Conservation (phyloP, 2,329 filamentous ascomycete genomes). For the Emergomyces orientalis region DNA sequence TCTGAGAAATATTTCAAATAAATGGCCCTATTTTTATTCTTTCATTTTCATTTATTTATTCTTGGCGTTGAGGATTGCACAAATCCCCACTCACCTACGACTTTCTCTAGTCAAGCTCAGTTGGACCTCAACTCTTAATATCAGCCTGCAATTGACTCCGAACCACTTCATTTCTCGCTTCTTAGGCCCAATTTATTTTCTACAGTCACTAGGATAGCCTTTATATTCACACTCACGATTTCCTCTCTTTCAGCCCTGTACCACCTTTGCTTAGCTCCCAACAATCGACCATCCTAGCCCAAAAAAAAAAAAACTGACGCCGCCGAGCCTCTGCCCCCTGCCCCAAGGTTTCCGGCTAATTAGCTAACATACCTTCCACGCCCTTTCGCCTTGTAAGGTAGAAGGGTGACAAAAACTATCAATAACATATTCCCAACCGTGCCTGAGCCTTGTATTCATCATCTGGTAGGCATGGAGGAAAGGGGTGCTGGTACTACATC, state of each 20-base stretch:
- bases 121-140: background rate
- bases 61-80: background rate
- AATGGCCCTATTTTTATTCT: background rate
- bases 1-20: background rate
- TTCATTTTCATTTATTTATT: background rate
- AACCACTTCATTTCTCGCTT: background rate
- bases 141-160: background rate
- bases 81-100: background rate
- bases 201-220: background rate
- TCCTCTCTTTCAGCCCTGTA: background rate
- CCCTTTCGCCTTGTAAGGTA: background rate
- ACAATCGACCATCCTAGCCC: background rate
- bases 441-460: background rate
- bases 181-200: background rate
- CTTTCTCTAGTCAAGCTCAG: background rate
- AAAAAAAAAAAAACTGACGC: no score
- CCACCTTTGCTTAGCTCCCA: background rate
- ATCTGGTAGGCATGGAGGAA: background rate
- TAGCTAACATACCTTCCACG: background rate
- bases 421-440: background rate
- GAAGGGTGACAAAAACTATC: background rate
- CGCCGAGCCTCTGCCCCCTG: no score
- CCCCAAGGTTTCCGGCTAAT: background rate
- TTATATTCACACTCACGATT: background rate
- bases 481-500: background rate